Base-by-base conservation (phyloP, 106 monocot genomes). In the Acorus gramineus region DNA sequence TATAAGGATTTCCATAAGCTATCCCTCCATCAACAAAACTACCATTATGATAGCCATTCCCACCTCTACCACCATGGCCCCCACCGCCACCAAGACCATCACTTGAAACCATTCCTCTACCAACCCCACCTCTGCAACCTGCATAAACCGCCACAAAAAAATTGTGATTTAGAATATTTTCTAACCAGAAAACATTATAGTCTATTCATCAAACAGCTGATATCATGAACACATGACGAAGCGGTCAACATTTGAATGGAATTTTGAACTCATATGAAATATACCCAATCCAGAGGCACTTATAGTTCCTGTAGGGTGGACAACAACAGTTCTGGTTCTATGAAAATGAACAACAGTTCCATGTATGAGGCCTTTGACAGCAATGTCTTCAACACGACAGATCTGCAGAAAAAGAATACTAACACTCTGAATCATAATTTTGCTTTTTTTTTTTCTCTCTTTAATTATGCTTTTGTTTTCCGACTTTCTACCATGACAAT, bases 381-480 rank as follows among this genome's bases (percentile, higher is more conserved):
- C 76, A 73, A 98, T 88, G 79, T 98, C 96, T 71, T 98, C 96
- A 64, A 98, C 96, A 67, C 96, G 96, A 66, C 96, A 98, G 48
- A 98, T 83, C 96, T 98, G 79, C 12, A 79, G 2, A 76, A 62
- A 68, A 47, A 52, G 47, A 44, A 7, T 55, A 42, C 4, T 28
- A 28, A 28, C 28, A 28, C 28, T 28, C 28, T 28, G 28, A 28
- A 28, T 28, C 28, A 28, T 28, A 28, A 28, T 28, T 28, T 28
- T 28, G 0, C 28, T 28, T 28, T 28, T 28, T 28, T 28, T 28
- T 28, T 28, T 28, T 28, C 1, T 28, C 28, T 28, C 28, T 28
- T 28, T 28, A 28, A 28, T 28, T 28, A 28, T 28, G 28, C 28
- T 28, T 28, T 28, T 28, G 28, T 28, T 28, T 28, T 28, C 28